Evolutionary conservation across 768 basidiomycete species (phyloP).

Genomic region (Hirschioporus abietinus): DNA sequence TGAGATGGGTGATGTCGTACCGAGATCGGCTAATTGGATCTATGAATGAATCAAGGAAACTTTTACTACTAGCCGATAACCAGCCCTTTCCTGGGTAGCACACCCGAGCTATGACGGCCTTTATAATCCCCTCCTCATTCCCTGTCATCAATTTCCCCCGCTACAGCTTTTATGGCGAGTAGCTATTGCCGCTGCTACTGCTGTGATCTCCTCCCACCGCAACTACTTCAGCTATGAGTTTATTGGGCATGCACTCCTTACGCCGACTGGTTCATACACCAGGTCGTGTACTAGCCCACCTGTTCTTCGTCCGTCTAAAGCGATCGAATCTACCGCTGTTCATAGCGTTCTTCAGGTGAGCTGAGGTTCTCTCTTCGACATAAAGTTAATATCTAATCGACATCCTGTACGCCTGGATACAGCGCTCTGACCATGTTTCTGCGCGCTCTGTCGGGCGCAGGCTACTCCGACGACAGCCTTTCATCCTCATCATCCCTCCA

Average conservation of each 20-base stretch:
- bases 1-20: neutral
- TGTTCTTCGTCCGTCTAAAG: neutral
- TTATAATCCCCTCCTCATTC: neutral
- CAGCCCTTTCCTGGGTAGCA: neutral
- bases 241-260: neutral
- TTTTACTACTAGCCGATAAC: neutral
- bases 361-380: neutral
- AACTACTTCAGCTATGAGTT: neutral
- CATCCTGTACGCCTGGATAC: neutral
- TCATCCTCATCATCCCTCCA: neutral
- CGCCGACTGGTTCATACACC: neutral
- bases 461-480: conserved; percentile 5
- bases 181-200: neutral
- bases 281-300: neutral
- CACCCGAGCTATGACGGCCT: too few relatives aligned
- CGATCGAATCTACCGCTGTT: neutral
- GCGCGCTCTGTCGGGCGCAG: conserved; percentile 8
- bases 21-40: neutral
- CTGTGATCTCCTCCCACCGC: too few relatives aligned
- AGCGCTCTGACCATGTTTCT: conserved; percentile 8
- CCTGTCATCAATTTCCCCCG: neutral
- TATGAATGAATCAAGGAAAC: neutral
- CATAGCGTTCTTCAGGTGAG: neutral
- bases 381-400: neutral
- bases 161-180: neutral